phyloP scores from a whole-genome alignment of 2,329 filamentous ascomycete genomes.

The Trichophyton schoenleinii region DNA sequence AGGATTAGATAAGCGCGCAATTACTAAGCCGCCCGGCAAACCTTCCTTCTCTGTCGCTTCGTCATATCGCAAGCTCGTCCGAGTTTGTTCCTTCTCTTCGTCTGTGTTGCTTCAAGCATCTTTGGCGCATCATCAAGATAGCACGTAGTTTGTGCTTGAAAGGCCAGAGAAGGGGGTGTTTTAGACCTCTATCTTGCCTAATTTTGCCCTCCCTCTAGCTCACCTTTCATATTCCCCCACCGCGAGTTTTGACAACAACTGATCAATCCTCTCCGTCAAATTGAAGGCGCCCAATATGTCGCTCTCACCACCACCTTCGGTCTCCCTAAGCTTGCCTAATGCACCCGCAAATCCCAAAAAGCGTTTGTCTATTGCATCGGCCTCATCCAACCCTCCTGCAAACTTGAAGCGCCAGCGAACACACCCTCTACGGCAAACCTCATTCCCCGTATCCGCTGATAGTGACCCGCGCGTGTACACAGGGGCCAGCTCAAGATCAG shows the following conservation, averaged over 20 bases:
- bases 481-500: conserved; percentile 11
- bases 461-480: conserved; percentile 21
- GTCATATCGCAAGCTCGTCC: background rate
- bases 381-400: conserved; percentile 13
- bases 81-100: background rate
- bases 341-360: conserved; percentile 12
- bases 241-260: background rate
- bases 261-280: background rate
- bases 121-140: background rate
- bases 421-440: conserved; percentile 38
- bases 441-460: conserved; percentile 29
- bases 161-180: background rate
- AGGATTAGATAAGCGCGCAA: background rate
- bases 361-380: conserved; percentile 11
- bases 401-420: conserved; percentile 23
- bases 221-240: background rate
- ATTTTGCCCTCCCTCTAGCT: background rate
- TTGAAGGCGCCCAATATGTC: conserved; percentile 6
- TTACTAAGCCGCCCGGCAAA: background rate
- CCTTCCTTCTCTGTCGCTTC: background rate
- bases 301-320: conserved; percentile 10
- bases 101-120: background rate
- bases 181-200: too few relatives aligned
- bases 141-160: background rate
- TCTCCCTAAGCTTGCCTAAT: conserved; percentile 10